These are phyloP conservation scores for Trichosporon sp. DNA, from an alignment of 1,284 basidiomycete genomes.

Conservation along the genomic window DNA sequence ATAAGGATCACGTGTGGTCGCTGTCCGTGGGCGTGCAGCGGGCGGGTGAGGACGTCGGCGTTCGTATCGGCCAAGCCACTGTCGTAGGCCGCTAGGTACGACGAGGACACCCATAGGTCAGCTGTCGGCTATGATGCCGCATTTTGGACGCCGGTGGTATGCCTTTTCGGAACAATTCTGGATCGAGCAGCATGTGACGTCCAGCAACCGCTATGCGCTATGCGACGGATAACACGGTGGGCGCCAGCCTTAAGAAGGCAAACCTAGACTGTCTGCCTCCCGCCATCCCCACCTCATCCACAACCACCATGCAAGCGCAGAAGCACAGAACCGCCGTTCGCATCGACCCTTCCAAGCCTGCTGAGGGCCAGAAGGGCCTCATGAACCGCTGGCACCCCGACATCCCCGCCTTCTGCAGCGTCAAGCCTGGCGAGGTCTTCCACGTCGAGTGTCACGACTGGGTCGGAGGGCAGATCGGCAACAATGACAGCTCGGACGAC, in stretches of 20 bases:
- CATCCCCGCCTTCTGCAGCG: slow-evolving; percentile 29
- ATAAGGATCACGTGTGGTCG: slow-evolving; percentile 9
- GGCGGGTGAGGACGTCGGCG: background rate
- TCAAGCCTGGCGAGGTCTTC: slow-evolving; percentile 62
- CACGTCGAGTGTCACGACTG: slow-evolving; percentile 76
- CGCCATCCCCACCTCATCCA: background rate
- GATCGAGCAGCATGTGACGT: background rate
- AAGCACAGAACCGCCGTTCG: slow-evolving; percentile 22
- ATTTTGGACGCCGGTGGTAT: background rate
- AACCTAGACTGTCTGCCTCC: background rate
- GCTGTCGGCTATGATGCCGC: background rate
- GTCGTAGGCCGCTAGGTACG: background rate
- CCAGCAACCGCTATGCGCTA: background rate
- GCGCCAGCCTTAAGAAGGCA: background rate
- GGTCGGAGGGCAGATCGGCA: slow-evolving; percentile 68
- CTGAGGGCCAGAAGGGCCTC: slow-evolving; percentile 22
- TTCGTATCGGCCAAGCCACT: background rate
- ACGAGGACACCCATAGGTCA: slow-evolving; percentile 7
- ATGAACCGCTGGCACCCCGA: slow-evolving; percentile 30
- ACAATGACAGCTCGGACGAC: slow-evolving; percentile 65
- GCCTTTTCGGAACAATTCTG: slow-evolving; percentile 10
- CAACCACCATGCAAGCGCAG: background rate
- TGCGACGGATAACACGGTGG: background rate
- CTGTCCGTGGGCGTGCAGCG: background rate
- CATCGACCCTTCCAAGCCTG: slow-evolving; percentile 25